Base-by-base conservation (phyloP, 345 rosid species). In the Brassica cretica region DNA sequence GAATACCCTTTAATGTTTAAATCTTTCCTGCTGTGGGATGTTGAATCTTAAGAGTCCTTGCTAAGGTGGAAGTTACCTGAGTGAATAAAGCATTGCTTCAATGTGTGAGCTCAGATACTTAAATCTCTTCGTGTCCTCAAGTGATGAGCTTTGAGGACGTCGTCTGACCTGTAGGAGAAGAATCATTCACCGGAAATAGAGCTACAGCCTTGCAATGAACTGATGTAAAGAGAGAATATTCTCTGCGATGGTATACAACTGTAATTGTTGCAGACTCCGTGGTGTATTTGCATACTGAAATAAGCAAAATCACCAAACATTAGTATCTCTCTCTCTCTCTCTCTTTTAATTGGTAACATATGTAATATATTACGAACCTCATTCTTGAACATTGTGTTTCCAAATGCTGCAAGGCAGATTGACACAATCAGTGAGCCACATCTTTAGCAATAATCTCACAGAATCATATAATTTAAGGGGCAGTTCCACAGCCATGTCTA, bases 1-100 rank as follows among this genome's bases (percentile, higher is more conserved):
- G 86, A 83, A 66, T 88, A 84, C 0, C 88, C 91, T 83, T 82
- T 86, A 19, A 72, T 75, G 67, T 87, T 65, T 5, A 84, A 79
- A 75, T 86, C 89, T 70, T 79, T 83, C 81, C 89, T 83, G 66
- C 4, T 27, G 16, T 49, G 12, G 4, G 21, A 14, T 35, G 9
- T 35, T 37, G 8, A 24, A 15, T 10, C 58, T 75, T 25, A 35
- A 35, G 66, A 56, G 27, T 37, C 66, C 25, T 1, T 10, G 6
- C 41, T 66, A 66, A 39, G 2, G 55, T 66, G 5, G 27, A 1
- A 18, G 10, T 66, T 71, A 90, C 94, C 89, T 86, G 27, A 87
- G 60, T 24, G 84, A 75, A 37, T 83, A 84, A 59, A 85, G 88
- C 76, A 82, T 14, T 72, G 78, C 72, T 8, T 85, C 90, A 6